phyloP scores from a whole-genome alignment of 1,139 yeast genomes.

The Geotrichum restrictum region DNA sequence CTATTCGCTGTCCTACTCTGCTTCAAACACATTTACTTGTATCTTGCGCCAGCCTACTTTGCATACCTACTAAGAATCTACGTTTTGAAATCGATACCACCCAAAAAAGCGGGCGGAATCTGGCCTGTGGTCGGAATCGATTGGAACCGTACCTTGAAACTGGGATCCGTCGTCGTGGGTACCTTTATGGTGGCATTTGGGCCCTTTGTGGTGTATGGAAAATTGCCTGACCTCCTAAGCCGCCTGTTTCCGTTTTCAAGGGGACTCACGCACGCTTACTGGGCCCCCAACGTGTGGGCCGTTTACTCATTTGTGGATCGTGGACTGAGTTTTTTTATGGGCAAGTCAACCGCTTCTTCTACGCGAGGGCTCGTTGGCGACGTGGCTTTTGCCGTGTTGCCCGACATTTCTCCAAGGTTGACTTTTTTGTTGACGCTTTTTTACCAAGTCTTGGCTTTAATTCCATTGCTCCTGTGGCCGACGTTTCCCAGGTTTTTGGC shows the following conservation, averaged over 20 bases:
- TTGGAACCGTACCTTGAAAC: constrained; percentile 47
- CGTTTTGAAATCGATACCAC: constrained; percentile 43
- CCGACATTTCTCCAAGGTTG: constrained; percentile 69
- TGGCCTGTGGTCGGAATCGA: constrained; percentile 43
- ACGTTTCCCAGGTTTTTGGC: constrained; percentile 76
- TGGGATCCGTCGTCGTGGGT: constrained; percentile 61
- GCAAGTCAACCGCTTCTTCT: constrained; percentile 40
- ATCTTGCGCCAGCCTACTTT: constrained; percentile 92
- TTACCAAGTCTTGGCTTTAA: constrained; percentile 68
- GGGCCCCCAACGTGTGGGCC: constrained; percentile 99
- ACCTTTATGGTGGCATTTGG: constrained; percentile 70
- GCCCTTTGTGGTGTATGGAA: constrained; percentile 67
- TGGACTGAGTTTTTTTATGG: constrained; percentile 51
- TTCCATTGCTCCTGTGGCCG: constrained; percentile 74
- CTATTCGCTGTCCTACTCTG: constrained; percentile 76
- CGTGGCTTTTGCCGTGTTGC: constrained; percentile 73
- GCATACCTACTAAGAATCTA: constrained; percentile 70
- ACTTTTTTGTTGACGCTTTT: constrained; percentile 77
- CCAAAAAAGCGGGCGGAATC: constrained; percentile 9
- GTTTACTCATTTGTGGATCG: constrained; percentile 83
- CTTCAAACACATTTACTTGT: constrained; percentile 89
- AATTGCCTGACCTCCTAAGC: constrained; percentile 58
- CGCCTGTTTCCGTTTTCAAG: constrained; percentile 90
- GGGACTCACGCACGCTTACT: constrained; percentile 94
- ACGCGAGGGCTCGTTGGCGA: constrained; percentile 94